Base-by-base conservation (phyloP, 768 basidiomycete genomes). In the Terana coerulea region DNA sequence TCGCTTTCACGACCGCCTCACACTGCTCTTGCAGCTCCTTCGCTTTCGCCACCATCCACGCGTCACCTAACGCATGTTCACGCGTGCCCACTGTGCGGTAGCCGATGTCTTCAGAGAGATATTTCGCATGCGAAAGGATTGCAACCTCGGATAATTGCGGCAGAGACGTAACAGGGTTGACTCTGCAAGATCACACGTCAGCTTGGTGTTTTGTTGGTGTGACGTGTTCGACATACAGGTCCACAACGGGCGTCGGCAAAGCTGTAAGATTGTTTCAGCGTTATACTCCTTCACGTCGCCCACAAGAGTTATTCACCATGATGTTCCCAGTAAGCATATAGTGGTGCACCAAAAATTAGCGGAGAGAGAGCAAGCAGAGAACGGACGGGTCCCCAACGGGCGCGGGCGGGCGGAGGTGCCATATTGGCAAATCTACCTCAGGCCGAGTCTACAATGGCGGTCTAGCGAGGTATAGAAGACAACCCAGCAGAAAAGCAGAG, bases 61-160 rank as follows among this genome's bases (percentile, higher is more conserved):
- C 70, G 59, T 97, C 94, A 3, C 88, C 92, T 24, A 81, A 65
- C 0, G 89, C 87, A 69, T 95, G 92, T 65, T 98, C 93, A 28
- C 76, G 75, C 0, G 94, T 93, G 1, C 95, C 95, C 9, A 95
- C 90, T 0, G 90, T 97, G 42, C 95, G 77, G 69, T 84, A 98
- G 1, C 94, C 95, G 40, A 94, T 91, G 5, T 80, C 83, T 63
- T 94, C 92, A 0, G 92, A 91, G 6, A 92, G 78, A 52, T 84
- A 67, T 56, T 77, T 80, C 3, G 83, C 79, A 40, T 82, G 71
- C 5, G 71, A 74, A 2, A 90, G 77, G 46, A 91, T 86, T 12
- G 77, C 78, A 0, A 77, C 62, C 65, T 91, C 88, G 0, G 88
- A 88, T 22, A 89, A 78, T 60, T 87, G 85, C 3, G 88, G 84